Conservation (phyloP, 192 early-diverging fungal species). For the Oehlia diaphana region DNA sequence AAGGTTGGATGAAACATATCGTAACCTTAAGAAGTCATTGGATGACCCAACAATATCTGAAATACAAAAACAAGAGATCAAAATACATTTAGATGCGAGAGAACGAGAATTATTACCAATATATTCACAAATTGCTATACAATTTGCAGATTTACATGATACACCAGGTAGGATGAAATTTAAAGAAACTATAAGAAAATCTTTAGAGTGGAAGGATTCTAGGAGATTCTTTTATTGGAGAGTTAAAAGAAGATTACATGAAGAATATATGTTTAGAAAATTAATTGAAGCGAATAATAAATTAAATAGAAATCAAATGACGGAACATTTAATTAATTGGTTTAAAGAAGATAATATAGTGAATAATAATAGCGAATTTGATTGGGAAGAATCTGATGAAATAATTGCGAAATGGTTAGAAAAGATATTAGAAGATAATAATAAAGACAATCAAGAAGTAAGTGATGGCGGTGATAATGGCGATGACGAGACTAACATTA, state of each 20-base stretch:
- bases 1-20: conserved; percentile 81
- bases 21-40: conserved; percentile 66
- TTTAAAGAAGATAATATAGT: conserved; percentile 56
- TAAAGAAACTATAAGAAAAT: conserved; percentile 84
- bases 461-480: neutral
- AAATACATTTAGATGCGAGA: conserved; percentile 73
- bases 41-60: conserved; percentile 53
- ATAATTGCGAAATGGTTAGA: conserved; percentile 65
- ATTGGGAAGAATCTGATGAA: conserved; percentile 61
- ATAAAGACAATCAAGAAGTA: conserved; percentile 10
- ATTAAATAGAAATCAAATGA: conserved; percentile 55
- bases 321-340: conserved; percentile 60
- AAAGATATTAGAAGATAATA: conserved; percentile 33
- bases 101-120: conserved; percentile 87
- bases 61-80: conserved; percentile 64
- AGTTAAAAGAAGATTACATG: conserved; percentile 76
- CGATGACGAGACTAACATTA: no score
- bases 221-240: conserved; percentile 94
- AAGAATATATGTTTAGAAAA: conserved; percentile 71
- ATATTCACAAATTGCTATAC: conserved; percentile 90
- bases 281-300: conserved; percentile 50
- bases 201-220: conserved; percentile 77
- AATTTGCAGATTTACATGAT: conserved; percentile 99
- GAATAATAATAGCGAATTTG: conserved; percentile 33
- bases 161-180: conserved; percentile 91